Evolutionary conservation across 805 yeast genomes (phyloP).

Genomic region (Kluyveromyces lactis): DNA sequence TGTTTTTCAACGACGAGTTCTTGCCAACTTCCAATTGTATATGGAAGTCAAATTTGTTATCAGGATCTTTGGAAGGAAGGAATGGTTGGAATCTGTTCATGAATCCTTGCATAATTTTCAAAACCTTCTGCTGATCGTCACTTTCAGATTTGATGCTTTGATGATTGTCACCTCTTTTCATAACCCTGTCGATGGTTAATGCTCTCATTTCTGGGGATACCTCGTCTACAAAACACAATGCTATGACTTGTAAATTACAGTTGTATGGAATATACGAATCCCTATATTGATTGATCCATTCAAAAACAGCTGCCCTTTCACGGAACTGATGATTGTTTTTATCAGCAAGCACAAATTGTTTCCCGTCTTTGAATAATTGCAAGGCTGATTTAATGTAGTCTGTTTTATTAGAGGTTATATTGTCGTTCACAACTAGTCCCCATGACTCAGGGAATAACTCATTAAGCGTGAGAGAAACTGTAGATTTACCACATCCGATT

Average conservation of each 20-base stretch:
- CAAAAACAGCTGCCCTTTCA: slow-evolving; percentile 63
- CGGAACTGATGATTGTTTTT: slow-evolving; percentile 69
- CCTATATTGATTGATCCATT: slow-evolving; percentile 38
- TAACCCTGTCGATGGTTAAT: slow-evolving; percentile 52
- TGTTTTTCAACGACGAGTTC: slow-evolving; percentile 44
- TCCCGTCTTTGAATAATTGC: slow-evolving; percentile 28
- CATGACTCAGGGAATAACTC: slow-evolving; percentile 48
- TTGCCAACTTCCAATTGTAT: slow-evolving; percentile 45
- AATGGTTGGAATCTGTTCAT: slow-evolving; percentile 60
- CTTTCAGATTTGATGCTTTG: slow-evolving; percentile 58
- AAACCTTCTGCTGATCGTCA: slow-evolving; percentile 42
- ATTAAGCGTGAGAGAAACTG: slow-evolving; percentile 55
- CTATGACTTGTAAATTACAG: slow-evolving; percentile 48
- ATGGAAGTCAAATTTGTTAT: slow-evolving; percentile 54
- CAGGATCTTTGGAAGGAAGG: slow-evolving; percentile 42
- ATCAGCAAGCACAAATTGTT: slow-evolving; percentile 59
- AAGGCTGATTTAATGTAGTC: slow-evolving; percentile 42
- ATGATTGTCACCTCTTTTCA: slow-evolving; percentile 76
- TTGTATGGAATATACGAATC: slow-evolving; percentile 36
- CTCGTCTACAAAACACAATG: slow-evolving; percentile 56
- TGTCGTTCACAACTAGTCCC: slow-evolving; percentile 79
- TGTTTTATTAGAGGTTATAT: slow-evolving; percentile 43
- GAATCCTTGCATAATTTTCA: slow-evolving; percentile 66
- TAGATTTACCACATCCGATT: slow-evolving; percentile 92
- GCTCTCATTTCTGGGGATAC: slow-evolving; percentile 33